Evolutionary conservation across 495 filamentous ascomycete genomes (phyloP), one percentile per base, ranked within the genome.

Genomic region (Amphirosellinia nigrospora): DNA sequence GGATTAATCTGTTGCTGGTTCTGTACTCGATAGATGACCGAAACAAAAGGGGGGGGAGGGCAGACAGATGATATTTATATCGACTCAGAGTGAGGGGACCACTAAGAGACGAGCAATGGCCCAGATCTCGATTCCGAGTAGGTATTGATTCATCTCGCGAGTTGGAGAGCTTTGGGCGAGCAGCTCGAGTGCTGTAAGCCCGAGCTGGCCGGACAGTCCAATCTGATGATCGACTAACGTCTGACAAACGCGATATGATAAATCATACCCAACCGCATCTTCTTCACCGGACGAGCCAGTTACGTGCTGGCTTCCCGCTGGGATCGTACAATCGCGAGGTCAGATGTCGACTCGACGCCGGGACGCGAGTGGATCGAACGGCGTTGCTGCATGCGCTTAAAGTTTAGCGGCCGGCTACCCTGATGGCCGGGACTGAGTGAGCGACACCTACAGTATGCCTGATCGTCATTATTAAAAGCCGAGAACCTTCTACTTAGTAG

Each of bases 231-330:
- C 59, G 46, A 56, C 67, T 34, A 41, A 55, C 58, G 45, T 68
- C 55, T 68, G 45, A 64, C 59, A 63, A 56, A 64, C 45, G 55
- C 28, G 28, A 60, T 46, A 68, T 68, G 55, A 61, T 38, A 48
- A 68, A 59, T 68, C 66, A 36, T 41, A 68, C 66, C 53, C 64
- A 66, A 66, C 23, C 46, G n/a, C 45, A 65, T 52, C 63, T 16
- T 34, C 63, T 9, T 39, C 45, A 52, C 46, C 34, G 61, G 64
- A 53, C 30, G 32, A 66, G 48, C 64, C 64, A 66, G 64, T 66
- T 23, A 66, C 21, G 3, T 39, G 36, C 26, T 56, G 52, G 39
- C 2, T 67, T 67, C 39, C 52, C 52, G 32, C 64, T 6, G n/a
- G 52, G 52, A 41, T 46, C 52, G 28, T 36, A 8, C 41, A 50